Evolutionary conservation across 352 stramenopile species (phyloP), one percentile per base, ranked within the genome.

Genomic region (Globisporangium polare): DNA sequence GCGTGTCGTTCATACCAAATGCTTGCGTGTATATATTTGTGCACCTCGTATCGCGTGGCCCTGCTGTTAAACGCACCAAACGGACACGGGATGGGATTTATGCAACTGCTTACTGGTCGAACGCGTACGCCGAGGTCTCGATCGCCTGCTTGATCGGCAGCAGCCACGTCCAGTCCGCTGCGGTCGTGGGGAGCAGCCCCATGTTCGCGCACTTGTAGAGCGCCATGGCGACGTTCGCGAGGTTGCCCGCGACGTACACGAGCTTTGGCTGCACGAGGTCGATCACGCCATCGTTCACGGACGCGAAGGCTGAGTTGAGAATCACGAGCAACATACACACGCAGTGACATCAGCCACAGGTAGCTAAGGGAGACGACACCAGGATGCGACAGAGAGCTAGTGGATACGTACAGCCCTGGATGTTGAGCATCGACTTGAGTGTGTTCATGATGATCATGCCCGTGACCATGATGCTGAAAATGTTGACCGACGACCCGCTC

Each of bases 391-490:
- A 41, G 18, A 26, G 0, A 49, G 18, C 20, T 55, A 31, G 18
- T 0, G n/a, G 4, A 13, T 41, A 62, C 69, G 49, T 60, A 88
- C 78, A 78, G 27, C 67, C 74, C 60, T 89, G 77, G 51, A 96
- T 80, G 61, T 86, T 88, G 58, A 96, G 88, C 60, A 97, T 75
- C 33, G 88, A 92, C 78, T 97, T 97, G 72, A 93, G 63, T 10
- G 90, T 96, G 73, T 95, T 96, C 78, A 95, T 90, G 58, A 97
- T 73, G 67, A 95, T 94, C 89, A 97, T 97, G 60, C 75, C 90
- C 7, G 87, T 96, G 73, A 97, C 92, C 90, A 97, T 97, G 74
- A 97, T 97, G 62, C 85, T 96, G 71, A 98, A 97, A 63, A 98
- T 98, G 74, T 97, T 96, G 68, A 98, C 90, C 51, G 88, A 89